These are phyloP conservation scores for Lentinula novae-zelandiae DNA, from an alignment of 1,284 basidiomycete genomes.

Conservation along the genomic window DNA sequence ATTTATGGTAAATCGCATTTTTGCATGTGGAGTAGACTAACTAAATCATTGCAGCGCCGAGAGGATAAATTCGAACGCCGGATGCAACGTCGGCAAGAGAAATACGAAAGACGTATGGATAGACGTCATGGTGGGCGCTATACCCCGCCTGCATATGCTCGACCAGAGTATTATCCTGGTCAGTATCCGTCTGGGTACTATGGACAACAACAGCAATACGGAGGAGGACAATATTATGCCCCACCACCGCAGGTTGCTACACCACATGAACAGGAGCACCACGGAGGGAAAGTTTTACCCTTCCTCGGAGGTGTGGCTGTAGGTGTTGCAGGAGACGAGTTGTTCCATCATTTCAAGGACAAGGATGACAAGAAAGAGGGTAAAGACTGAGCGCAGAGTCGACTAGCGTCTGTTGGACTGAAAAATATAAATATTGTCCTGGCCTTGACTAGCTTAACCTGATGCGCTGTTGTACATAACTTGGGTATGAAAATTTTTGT, in stretches of 20 bases:
- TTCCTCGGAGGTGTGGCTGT: constrained; percentile 2
- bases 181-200: not conserved
- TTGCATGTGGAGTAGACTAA: not conserved
- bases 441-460: too few species aligned
- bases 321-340: not conserved
- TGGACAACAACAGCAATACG: not conserved
- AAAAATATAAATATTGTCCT: too few species aligned
- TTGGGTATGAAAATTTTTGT: too few species aligned
- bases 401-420: too few species aligned
- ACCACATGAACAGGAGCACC: not conserved
- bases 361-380: constrained; percentile 1
- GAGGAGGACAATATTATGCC: not conserved
- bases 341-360: constrained; percentile 3
- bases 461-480: too few species aligned
- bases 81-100: not conserved
- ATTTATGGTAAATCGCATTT: not conserved
- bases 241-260: not conserved
- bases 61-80: not conserved
- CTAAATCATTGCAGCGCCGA: not conserved
- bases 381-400: not conserved
- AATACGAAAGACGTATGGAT: not conserved
- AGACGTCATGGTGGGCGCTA: not conserved
- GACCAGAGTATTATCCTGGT: not conserved
- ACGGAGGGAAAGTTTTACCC: not conserved
- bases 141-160: not conserved